Evolutionary conservation across 345 rosid species (phyloP), one percentile per base, ranked within the genome.

Genomic region (Hibiscus tridactylites): DNA sequence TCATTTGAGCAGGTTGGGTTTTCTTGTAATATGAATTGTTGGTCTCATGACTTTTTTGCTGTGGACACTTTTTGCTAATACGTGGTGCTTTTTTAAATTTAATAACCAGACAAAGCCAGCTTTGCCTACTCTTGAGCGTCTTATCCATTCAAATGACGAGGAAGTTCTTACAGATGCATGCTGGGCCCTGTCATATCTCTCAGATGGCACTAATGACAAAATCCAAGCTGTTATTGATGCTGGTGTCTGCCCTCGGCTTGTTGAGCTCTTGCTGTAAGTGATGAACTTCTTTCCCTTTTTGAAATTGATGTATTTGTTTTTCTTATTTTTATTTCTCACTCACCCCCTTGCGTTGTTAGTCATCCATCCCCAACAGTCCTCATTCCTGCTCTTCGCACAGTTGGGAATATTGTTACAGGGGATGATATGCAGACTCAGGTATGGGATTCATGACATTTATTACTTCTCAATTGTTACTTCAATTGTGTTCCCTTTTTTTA

Each of bases 101-200:
- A 4, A 10, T 81, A 66, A 46, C 35, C 81, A 90, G 96, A 84
- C 85, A 61, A 82, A 73, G 66, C 88, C 91, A 54, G 90, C 91
- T 26, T 82, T 90, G 73, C 91, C 90, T 15, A 83, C 90, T 58
- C 89, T 90, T 71, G 88, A 87, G 79, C 88, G 74, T 3, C 86
- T 88, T 75, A 83, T 90, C 47, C 88, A 84, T 77, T 90, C 85
- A 44, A 83, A 81, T 47, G 96, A 90, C 65, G 93, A 88, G 64
- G 96, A 90, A 80, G 90, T 90, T 46, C 84, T 88, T 72, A 88
- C 93, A 39, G 96, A 90, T 82, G 93, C 96, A 21, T 87, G 88
- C 49, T 90, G 96, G 91, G 91, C 96, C 10, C 80, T 90, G 15
- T 88, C 96, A 3, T 90, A 90, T 75, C 88, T 90, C 21, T 88